Evolutionary conservation across 352 stramenopile species (phyloP), one percentile per base, ranked within the genome.

Genomic region (Phytophthora hybrid): DNA sequence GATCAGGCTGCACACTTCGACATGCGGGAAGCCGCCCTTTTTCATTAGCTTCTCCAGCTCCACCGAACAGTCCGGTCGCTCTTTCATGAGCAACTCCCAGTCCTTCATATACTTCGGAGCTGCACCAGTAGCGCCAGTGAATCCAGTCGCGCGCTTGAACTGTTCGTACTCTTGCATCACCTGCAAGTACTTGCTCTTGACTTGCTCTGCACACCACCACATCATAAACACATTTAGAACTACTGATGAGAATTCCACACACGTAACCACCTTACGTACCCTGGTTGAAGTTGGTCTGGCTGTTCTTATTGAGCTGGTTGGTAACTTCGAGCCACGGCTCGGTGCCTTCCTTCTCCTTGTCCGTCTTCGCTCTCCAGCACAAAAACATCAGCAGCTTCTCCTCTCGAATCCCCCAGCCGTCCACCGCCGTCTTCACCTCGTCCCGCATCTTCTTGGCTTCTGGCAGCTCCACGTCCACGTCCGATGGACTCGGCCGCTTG

Each of bases 361-460:
- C 53, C 41, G 56, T 58, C 29, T 71, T 72, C 0, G 64, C 67
- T 59, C 55, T 57, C 71, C 73, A 78, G 60, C 73, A 77, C 52
- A 79, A 53, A 41, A 73, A 75, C 63, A 79, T 51, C 52, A 78
- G 31, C 46, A 82, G 14, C 16, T 72, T 77, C 59, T 80, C 71
- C 32, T 81, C 71, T 5, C 26, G 44, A 23, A 51, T n/a, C 9
- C 41, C 13, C 67, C 67, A 69, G 23, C 6, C 49, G 26, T 1
- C 21, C 8, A 14, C 18, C 19, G 51, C 44, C 44, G 18, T 8
- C 44, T 51, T 21, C 19, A 32, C 31, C 11, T 62, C 46, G 54
- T 19, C 9, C 14, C 56, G 19, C 9, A 29, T 11, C 31, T 44
- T 76, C 18, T 76, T 76, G 6, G 56, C 19, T 18, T 67, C 62